A percentile compares a stretch with the other conserved stretches of the same genome.
Evolutionary conservation across 2,329 filamentous ascomycete genomes (phyloP).

Genomic region (Teratosphaeria destructans): DNA sequence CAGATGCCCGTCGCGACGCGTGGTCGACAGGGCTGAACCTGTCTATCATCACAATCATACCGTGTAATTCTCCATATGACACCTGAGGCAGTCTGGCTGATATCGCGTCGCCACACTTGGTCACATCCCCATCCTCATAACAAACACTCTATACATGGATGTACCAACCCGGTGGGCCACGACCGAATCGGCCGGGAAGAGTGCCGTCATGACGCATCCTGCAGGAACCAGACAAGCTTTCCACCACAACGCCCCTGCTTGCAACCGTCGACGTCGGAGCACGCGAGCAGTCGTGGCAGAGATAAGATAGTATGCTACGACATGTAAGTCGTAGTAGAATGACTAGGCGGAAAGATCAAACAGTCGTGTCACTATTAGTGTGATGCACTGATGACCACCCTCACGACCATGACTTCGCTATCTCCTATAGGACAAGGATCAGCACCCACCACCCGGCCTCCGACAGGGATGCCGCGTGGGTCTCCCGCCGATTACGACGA

Average conservation of each 20-base stretch:
- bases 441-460: not conserved
- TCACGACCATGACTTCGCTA: not conserved
- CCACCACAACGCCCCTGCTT: not conserved
- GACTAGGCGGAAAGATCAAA: not conserved
- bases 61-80: no score
- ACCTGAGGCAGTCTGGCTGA: no score
- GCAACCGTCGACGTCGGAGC: not conserved
- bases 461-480: not conserved
- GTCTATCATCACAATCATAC: no score
- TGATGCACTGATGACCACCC: not conserved
- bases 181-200: not conserved
- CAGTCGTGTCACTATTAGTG: no score
- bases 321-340: not conserved
- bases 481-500: not conserved
- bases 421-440: not conserved
- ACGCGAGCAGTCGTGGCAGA: not conserved
- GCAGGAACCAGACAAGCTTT: not conserved
- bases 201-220: not conserved
- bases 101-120: rapidly evolving
- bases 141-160: no score
- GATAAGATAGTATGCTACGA: not conserved
- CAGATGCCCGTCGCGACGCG: no score
- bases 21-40: no score
- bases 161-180: no score
- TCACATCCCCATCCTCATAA: no score